These are phyloP conservation scores for Cyclotella sp. DNA, from an alignment of 108 stramenopile species.

Conservation along the genomic window DNA sequence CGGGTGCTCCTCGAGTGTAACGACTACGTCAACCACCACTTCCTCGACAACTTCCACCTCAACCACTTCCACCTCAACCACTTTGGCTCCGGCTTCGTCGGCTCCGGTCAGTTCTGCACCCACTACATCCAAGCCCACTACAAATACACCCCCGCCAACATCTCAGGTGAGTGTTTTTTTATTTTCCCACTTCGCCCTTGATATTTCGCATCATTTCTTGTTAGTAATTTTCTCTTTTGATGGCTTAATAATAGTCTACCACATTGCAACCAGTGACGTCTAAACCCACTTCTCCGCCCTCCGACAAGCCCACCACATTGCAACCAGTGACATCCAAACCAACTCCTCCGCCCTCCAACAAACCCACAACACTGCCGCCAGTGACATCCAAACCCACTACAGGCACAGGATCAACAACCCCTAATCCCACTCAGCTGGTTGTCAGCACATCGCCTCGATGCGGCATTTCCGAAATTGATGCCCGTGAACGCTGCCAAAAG, in stretches of 20 bases:
- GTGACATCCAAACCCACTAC: not conserved
- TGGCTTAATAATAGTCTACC: too few species aligned
- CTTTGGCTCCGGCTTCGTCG: not conserved
- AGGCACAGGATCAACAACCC: not conserved
- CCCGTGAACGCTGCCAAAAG: conserved; percentile 20
- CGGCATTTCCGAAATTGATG: conserved; percentile 21
- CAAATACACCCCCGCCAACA: not conserved
- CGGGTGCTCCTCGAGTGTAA: conserved; percentile 8
- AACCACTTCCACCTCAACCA: not conserved
- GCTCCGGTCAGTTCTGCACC: not conserved
- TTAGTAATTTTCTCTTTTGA: too few species aligned
- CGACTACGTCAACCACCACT: not conserved
- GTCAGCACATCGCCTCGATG: conserved; percentile 15
- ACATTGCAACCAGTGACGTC: too few species aligned
- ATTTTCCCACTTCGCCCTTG: too few species aligned
- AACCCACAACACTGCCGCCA: too few species aligned
- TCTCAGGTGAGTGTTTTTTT: too few species aligned
- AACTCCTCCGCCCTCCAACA: too few species aligned
- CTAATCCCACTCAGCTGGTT: conserved; percentile 4
- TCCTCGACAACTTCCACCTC: conserved; percentile 1
- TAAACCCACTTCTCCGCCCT: too few species aligned
- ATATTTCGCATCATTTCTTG: too few species aligned
- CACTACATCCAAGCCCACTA: not conserved
- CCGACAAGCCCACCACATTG: too few species aligned
- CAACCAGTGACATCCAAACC: too few species aligned